Base-by-base conservation (phyloP, 352 stramenopile genomes). In the Phytophthora cryptogea region DNA sequence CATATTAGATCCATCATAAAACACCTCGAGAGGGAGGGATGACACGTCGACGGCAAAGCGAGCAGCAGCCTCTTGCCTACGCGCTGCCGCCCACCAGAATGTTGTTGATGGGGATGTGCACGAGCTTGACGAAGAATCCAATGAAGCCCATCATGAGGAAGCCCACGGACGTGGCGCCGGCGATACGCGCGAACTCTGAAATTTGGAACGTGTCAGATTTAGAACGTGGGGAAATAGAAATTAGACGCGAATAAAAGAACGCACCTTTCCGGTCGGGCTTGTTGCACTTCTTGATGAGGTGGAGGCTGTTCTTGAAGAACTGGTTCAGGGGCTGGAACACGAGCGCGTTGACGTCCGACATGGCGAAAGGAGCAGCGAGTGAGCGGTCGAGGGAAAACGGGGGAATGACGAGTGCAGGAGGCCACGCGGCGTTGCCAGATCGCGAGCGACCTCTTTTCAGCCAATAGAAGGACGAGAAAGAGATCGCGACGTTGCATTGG, bases 101-200 rank as follows among this genome's bases (percentile, higher is more conserved):
- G 86, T 99, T 99, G 90, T 99, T 99, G 83, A 99, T 99, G 37
- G 97, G 97, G 70, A 99, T 99, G 87, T 99, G 97, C 73, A 99
- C 92, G 54, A 99, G 90, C 90, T 99, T 99, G 63, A 99, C 96
- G 78, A 99, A 99, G 89, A 99, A 99, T 58, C 97, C 97, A 74
- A 99, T 98, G 77, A 99, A 99, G 69, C 98, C 96, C 96, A 99
- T 99, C 70, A 99, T 97, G 53, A 99, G 76, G 79, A 99, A 99
- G 54, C 97, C 96, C 71, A 99, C 79, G 39, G 91, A 93, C 54
- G 96, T 99, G 43, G 96, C 94, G 57, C 83, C 89, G 39, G 96
- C 94, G 72, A 99, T 98, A 47, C 84, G 79, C 47, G 92, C 91
- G 74, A 99, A 99, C 75, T 99, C 96, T 96, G 70, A 23, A 57